Evolutionary conservation across 2,329 filamentous ascomycete species (phyloP).

Genomic region (Scedosporium apiospermum): DNA sequence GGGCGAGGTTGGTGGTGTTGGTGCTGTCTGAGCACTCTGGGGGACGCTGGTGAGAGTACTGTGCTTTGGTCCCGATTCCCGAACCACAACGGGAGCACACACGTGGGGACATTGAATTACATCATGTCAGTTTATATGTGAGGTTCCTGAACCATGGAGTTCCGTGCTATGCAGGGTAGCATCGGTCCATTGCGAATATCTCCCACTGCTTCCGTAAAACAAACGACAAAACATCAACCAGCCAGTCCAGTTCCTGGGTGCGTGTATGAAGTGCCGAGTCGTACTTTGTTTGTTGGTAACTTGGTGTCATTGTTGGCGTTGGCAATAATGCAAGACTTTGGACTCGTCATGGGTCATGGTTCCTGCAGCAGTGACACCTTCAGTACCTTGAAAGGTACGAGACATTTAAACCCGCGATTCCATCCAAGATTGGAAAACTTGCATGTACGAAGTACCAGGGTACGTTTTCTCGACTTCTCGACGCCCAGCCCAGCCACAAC

Average conservation of each 20-base stretch:
- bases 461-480: too few relatives aligned
- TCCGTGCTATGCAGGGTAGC: neutral
- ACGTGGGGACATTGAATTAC: neutral
- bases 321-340: neutral
- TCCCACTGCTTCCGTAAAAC: neutral
- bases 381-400: neutral
- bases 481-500: too few relatives aligned
- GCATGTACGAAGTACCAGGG: too few relatives aligned
- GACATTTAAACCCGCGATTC: too few relatives aligned
- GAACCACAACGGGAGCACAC: neutral
- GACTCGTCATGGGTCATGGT: neutral
- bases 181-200: neutral
- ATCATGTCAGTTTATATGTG: neutral
- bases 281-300: neutral
- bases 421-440: too few relatives aligned
- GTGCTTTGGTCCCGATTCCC: neutral
- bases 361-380: neutral
- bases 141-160: neutral
- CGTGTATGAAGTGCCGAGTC: too few relatives aligned
- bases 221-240: too few relatives aligned
- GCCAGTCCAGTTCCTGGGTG: too few relatives aligned
- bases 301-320: neutral
- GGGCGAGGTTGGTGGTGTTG: too few relatives aligned
- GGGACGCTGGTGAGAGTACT: neutral
- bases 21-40: too few relatives aligned